phyloP scores from a whole-genome alignment of 1,139 yeast species.

The Blastobotrys niveus region DNA sequence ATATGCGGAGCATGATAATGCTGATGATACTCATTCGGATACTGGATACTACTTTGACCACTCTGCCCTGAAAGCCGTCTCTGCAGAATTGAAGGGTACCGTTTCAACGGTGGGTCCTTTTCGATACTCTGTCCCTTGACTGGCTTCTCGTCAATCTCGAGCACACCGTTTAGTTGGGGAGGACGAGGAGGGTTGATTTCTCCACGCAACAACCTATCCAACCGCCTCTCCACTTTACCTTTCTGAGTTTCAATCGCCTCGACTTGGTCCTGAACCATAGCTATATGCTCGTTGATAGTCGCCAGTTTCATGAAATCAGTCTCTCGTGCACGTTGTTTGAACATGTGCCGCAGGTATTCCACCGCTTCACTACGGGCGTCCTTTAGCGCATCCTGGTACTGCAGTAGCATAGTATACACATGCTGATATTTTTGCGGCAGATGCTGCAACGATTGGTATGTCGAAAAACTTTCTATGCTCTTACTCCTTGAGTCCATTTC shows the following conservation, averaged over 20 bases:
- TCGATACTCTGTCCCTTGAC: neutral
- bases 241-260: conserved; percentile 3
- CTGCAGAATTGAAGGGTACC: neutral
- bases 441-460: no score
- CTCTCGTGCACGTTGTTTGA: conserved; percentile 10
- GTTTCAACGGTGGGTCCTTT: neutral
- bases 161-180: no score
- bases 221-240: neutral
- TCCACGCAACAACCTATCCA: conserved; percentile 1
- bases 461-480: no score
- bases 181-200: no score
- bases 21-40: no score
- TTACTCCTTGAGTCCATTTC: no score
- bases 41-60: no score
- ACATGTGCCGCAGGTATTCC: conserved; percentile 2
- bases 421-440: neutral
- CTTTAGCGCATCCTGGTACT: neutral
- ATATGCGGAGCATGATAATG: no score
- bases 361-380: neutral
- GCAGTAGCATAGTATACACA: neutral
- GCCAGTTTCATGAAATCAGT: conserved; percentile 11
- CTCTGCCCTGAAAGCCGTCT: neutral
- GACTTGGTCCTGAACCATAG: conserved; percentile 5
- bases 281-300: conserved; percentile 9
- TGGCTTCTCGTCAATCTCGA: neutral